Conservation (phyloP, 495 filamentous ascomycete genomes). For the Hypoxylon perforatum region DNA sequence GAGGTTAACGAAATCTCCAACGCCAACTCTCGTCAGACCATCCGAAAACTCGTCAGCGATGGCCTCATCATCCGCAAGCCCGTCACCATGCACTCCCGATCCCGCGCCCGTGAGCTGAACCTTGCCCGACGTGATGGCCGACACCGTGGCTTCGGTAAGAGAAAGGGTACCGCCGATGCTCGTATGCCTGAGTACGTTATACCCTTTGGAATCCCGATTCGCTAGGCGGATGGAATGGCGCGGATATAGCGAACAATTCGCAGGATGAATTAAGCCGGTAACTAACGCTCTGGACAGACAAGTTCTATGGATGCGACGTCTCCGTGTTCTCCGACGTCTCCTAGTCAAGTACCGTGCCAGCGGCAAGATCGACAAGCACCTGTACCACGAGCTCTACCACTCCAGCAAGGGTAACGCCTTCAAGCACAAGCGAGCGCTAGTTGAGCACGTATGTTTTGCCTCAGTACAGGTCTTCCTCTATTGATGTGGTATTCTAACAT, state of each 20-base stretch:
- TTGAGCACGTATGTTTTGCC: constrained; percentile 93
- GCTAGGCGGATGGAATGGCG: neutral
- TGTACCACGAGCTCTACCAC: constrained; percentile 99
- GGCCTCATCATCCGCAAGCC: constrained; percentile 99
- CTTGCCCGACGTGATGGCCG: constrained; percentile 90
- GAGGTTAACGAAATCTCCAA: constrained; percentile 99
- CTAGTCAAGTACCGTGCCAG: constrained; percentile 99
- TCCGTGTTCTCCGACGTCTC: constrained; percentile 97
- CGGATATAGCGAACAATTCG: neutral
- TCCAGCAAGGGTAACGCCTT: constrained; percentile 99
- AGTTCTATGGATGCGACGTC: constrained; percentile 99
- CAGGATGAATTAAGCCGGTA: neutral
- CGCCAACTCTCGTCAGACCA: constrained; percentile 99
- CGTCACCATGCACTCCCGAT: constrained; percentile 98
- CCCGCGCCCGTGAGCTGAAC: constrained; percentile 90
- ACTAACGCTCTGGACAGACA: constrained; percentile 65
- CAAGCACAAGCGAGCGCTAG: constrained; percentile 99
- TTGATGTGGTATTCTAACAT: constrained; percentile 7
- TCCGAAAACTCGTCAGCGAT: constrained; percentile 99
- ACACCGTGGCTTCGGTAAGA: constrained; percentile 99
- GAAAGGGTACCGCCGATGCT: constrained; percentile 99
- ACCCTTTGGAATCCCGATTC: neutral
- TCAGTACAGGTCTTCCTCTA: neutral
- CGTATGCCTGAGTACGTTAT: constrained; percentile 94
- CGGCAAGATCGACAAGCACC: constrained; percentile 99